phyloP scores from a whole-genome alignment of 129 eudicot genomes.

The Rutidosis leptorrhynchoides region DNA sequence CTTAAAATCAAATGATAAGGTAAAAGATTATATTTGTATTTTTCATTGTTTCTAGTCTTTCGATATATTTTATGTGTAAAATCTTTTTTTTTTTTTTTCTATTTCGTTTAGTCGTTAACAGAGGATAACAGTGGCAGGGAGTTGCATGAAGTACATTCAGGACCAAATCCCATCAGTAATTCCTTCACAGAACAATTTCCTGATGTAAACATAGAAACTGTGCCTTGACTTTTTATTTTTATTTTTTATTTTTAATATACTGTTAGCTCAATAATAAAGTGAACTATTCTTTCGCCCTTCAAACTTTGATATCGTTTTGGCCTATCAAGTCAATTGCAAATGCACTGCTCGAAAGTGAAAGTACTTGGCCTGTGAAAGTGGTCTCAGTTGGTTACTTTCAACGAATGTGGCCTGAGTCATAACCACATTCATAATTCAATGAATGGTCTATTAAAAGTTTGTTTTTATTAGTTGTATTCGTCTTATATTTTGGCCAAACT shows the following conservation, averaged over 20 bases:
- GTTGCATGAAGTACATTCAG: conserved; percentile 45
- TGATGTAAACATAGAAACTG: conserved; percentile 24
- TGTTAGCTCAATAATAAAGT: conserved; percentile 18
- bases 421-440: conserved; percentile 1
- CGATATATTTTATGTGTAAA: neutral
- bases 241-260: neutral
- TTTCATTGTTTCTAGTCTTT: neutral
- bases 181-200: conserved; percentile 30
- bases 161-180: conserved; percentile 42
- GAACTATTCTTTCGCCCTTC: conserved; percentile 12
- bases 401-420: neutral
- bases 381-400: conserved; percentile 1
- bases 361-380: conserved; percentile 10
- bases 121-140: conserved; percentile 25
- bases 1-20: conserved; percentile 27
- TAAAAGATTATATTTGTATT: conserved; percentile 7
- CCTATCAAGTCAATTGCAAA: conserved; percentile 14
- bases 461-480: neutral
- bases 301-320: neutral
- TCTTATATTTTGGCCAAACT: neutral
- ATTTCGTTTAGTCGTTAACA: conserved; percentile 10
- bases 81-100: neutral
- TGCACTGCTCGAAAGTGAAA: neutral
- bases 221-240: conserved; percentile 23
- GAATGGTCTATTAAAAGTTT: neutral